Evolutionary conservation across 192 early-diverging fungal genomes (phyloP).

Genomic region (Coemansia sp.): DNA sequence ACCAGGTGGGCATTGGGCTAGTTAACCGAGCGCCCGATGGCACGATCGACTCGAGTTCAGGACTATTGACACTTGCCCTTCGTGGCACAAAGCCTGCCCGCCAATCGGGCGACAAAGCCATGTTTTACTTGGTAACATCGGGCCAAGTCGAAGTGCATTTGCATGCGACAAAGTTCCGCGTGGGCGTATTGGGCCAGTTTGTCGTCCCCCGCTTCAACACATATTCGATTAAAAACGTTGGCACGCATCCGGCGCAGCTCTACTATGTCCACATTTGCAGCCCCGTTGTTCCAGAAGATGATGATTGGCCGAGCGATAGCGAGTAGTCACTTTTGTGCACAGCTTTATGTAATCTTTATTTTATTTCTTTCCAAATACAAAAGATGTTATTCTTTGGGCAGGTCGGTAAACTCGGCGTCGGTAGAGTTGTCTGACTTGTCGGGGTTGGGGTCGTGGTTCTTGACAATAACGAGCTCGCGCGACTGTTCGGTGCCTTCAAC

Average conservation of each 20-base stretch:
- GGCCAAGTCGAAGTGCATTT: slow-evolving; percentile 40
- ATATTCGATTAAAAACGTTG: slow-evolving; percentile 41
- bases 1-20: slow-evolving; percentile 30
- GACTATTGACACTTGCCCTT: slow-evolving; percentile 26
- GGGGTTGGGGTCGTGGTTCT: slow-evolving; percentile 27
- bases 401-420: slow-evolving; percentile 37
- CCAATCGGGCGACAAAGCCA: slow-evolving; percentile 10
- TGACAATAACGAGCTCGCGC: slow-evolving; percentile 24
- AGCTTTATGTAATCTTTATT: background rate
- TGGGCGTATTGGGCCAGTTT: slow-evolving; percentile 45
- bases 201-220: slow-evolving; percentile 33
- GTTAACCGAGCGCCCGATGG: slow-evolving; percentile 18
- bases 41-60: slow-evolving; percentile 18
- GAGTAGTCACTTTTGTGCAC: background rate
- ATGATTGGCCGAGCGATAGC: background rate
- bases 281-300: background rate
- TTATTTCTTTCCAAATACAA: slow-evolving; percentile 1
- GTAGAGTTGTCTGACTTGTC: slow-evolving; percentile 15
- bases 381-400: slow-evolving; percentile 4
- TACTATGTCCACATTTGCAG: slow-evolving; percentile 30
- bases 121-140: slow-evolving; percentile 41
- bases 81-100: slow-evolving; percentile 34
- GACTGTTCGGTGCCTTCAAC: slow-evolving; percentile 24
- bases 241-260: slow-evolving; percentile 48
- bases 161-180: slow-evolving; percentile 25